A percentile compares a stretch with the other conserved stretches of the same genome.
Conservation (phyloP, 805 yeast species). For the Candida chilensis region DNA sequence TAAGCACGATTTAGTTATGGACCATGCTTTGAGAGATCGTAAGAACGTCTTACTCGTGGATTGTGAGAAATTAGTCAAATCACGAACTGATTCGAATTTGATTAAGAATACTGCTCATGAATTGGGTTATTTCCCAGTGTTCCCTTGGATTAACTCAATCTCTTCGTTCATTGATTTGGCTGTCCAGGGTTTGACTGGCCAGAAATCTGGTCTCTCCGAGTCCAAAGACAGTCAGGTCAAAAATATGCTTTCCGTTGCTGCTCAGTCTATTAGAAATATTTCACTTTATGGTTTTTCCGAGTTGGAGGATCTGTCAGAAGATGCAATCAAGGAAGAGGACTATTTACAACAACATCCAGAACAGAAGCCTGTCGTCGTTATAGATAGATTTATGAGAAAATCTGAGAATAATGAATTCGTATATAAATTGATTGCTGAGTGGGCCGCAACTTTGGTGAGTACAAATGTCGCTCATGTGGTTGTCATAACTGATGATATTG, state of each 20-base stretch:
- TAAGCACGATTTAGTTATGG: slow-evolving; percentile 68
- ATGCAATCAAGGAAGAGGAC: slow-evolving; percentile 58
- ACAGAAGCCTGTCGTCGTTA: slow-evolving; percentile 75
- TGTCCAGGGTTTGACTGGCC: slow-evolving; percentile 88
- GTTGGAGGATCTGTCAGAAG: background rate
- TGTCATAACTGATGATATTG: slow-evolving; percentile 78
- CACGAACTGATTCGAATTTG: slow-evolving; percentile 66
- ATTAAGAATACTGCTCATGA: slow-evolving; percentile 62
- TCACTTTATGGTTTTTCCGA: slow-evolving; percentile 12
- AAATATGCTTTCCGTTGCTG: slow-evolving; percentile 65
- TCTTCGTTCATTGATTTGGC: slow-evolving; percentile 76
- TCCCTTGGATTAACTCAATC: slow-evolving; percentile 83
- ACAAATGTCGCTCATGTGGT: slow-evolving; percentile 86
- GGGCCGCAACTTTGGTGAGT: slow-evolving; percentile 75
- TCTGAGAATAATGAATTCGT: slow-evolving; percentile 53
- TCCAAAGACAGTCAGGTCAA: slow-evolving; percentile 74
- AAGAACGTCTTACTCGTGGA: slow-evolving; percentile 61
- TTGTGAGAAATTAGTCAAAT: slow-evolving; percentile 66
- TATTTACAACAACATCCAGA: slow-evolving; percentile 81
- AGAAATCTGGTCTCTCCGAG: slow-evolving; percentile 84
- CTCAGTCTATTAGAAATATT: slow-evolving; percentile 66
- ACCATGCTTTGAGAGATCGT: slow-evolving; percentile 53
- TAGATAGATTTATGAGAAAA: slow-evolving; percentile 61
- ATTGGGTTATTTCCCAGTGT: slow-evolving; percentile 87
- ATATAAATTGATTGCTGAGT: slow-evolving; percentile 70